A percentile compares a stretch with the other conserved stretches of the same genome.
phyloP scores from a whole-genome alignment of 139 green algal genomes.

The Auxenochlorella protothecoides region DNA sequence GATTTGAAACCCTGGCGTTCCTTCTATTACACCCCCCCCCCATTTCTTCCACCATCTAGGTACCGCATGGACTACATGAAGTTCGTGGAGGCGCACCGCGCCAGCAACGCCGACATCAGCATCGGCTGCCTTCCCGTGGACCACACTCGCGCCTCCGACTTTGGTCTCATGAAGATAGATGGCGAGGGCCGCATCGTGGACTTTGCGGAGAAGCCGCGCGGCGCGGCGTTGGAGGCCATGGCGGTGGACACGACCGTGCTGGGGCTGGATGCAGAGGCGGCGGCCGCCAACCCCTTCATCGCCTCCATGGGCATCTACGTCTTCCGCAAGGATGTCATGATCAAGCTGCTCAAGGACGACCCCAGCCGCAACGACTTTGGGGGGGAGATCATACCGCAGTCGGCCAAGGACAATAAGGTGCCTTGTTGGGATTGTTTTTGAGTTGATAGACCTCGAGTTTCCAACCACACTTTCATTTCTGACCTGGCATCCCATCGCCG shows the following conservation, averaged over 20 bases:
- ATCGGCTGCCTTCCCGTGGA: conserved; percentile 87
- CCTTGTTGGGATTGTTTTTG: neutral
- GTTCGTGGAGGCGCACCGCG: conserved; percentile 90
- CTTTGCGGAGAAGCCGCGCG: conserved; percentile 97
- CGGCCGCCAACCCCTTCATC: conserved; percentile 84
- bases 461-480: no score
- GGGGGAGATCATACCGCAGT: conserved; percentile 90
- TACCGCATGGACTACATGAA: conserved; percentile 99
- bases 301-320: conserved; percentile 99
- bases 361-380: conserved; percentile 90
- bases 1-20: no score
- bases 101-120: conserved; percentile 88
- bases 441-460: no score
- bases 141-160: conserved; percentile 68
- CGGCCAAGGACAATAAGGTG: conserved; percentile 34
- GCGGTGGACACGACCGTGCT: conserved; percentile 90
- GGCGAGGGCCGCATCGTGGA: conserved; percentile 59
- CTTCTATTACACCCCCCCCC: no score
- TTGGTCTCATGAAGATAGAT: conserved; percentile 94
- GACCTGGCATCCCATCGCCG: conserved; percentile 1
- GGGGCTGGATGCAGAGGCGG: conserved; percentile 58
- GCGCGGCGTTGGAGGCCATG: conserved; percentile 84
- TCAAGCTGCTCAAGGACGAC: conserved; percentile 58
- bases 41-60: no score
- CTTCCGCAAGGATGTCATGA: conserved; percentile 91